These are phyloP conservation scores for Vaccinium myrtillus DNA, from an alignment of 148 eudicot species.

Conservation along the genomic window DNA sequence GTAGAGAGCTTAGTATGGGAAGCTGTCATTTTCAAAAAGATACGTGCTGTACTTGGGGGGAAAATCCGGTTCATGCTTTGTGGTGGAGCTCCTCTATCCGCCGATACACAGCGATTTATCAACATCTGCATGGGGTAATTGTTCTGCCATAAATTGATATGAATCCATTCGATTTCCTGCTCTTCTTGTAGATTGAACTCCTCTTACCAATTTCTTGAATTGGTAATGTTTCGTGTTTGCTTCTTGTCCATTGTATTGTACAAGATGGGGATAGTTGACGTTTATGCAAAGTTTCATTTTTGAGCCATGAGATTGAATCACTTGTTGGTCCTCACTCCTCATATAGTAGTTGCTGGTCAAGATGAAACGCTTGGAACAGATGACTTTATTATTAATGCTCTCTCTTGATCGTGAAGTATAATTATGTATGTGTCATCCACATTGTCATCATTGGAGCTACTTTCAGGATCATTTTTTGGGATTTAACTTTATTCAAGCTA, in stretches of 20 bases:
- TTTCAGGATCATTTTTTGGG: neutral
- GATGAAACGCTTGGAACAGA: neutral
- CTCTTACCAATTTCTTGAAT: neutral
- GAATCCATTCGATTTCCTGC: neutral
- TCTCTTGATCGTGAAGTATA: neutral
- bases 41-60: conserved; percentile 86
- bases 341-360: neutral
- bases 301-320: neutral
- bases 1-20: conserved; percentile 79
- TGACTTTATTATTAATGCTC: neutral
- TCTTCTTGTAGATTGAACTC: neutral
- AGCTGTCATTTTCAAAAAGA: conserved; percentile 56
- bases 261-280: neutral
- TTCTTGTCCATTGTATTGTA: neutral
- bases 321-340: neutral
- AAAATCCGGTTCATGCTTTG: conserved; percentile 87
- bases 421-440: neutral
- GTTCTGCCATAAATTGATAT: conserved; percentile 9
- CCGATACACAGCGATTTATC: conserved; percentile 84
- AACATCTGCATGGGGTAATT: conserved; percentile 95
- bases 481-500: neutral
- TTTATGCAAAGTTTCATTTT: neutral
- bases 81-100: conserved; percentile 97
- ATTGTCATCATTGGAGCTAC: neutral
- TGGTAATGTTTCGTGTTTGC: neutral